phyloP scores from a whole-genome alignment of 108 stramenopile genomes.

The Nitzschia palea region DNA sequence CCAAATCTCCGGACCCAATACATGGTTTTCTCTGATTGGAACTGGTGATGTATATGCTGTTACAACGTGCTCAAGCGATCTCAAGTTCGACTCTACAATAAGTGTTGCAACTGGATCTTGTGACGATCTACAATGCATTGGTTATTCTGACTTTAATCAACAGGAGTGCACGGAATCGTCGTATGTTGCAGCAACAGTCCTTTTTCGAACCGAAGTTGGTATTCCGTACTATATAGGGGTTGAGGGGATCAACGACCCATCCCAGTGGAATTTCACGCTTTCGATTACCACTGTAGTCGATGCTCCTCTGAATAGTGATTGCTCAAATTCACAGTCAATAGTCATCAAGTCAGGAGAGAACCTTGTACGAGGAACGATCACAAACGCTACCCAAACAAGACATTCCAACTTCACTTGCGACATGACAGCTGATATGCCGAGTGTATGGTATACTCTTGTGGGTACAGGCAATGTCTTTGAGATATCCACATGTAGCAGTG shows the following conservation, averaged over 20 bases:
- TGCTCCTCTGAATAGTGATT: background rate
- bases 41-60: background rate
- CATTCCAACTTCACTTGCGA: background rate
- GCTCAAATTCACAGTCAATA: background rate
- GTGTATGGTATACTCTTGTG: constrained; percentile 18
- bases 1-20: background rate
- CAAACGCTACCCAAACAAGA: background rate
- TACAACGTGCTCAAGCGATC: background rate
- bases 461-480: constrained; percentile 22
- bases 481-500: constrained; percentile 12
- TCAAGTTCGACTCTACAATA: constrained; percentile 11
- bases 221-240: background rate
- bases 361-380: background rate
- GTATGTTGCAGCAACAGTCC: background rate
- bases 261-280: background rate
- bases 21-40: constrained; percentile 11
- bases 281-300: background rate
- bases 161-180: too few relatives aligned
- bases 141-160: background rate
- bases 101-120: constrained; percentile 1
- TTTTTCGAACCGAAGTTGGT: background rate
- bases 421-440: background rate
- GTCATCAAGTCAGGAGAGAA: background rate
- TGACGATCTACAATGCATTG: constrained; percentile 7
- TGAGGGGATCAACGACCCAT: background rate